Evolutionary conservation across 202 grass and related monocot species (phyloP).

Genomic region (Zoysia matrella): DNA sequence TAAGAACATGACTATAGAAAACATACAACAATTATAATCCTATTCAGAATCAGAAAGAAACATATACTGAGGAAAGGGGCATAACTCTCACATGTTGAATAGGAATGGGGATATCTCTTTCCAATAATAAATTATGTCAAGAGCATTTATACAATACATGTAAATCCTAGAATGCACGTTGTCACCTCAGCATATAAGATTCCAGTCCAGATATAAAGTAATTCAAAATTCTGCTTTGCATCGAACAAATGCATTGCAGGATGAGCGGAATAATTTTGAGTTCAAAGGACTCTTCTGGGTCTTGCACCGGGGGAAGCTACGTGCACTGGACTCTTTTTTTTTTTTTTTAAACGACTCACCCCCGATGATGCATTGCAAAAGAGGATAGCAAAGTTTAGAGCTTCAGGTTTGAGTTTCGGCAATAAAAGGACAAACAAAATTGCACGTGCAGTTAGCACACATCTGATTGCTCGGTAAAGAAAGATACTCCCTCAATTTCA

Average conservation of each 20-base stretch:
- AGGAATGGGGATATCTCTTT: background rate
- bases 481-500: too few relatives aligned
- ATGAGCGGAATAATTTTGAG: background rate
- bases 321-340: too few relatives aligned
- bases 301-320: too few relatives aligned
- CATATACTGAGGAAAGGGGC: conserved; percentile 1
- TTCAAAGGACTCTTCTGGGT: background rate
- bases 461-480: too few relatives aligned
- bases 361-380: too few relatives aligned
- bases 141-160: conserved; percentile 28
- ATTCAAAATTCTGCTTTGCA: conserved; percentile 5
- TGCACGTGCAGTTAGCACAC: too few relatives aligned
- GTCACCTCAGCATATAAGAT: background rate
- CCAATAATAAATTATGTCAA: conserved; percentile 8
- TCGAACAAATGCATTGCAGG: background rate
- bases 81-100: background rate
- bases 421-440: too few relatives aligned
- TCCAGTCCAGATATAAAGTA: background rate
- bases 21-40: conserved; percentile 26
- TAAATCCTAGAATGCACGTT: conserved; percentile 18
- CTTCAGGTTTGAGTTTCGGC: too few relatives aligned
- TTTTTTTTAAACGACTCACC: too few relatives aligned
- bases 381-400: too few relatives aligned
- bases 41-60: conserved; percentile 26
- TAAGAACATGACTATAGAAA: conserved; percentile 31